These are phyloP conservation scores for Venustampulla echinocandica DNA, from an alignment of 495 filamentous ascomycete species.

Conservation along the genomic window DNA sequence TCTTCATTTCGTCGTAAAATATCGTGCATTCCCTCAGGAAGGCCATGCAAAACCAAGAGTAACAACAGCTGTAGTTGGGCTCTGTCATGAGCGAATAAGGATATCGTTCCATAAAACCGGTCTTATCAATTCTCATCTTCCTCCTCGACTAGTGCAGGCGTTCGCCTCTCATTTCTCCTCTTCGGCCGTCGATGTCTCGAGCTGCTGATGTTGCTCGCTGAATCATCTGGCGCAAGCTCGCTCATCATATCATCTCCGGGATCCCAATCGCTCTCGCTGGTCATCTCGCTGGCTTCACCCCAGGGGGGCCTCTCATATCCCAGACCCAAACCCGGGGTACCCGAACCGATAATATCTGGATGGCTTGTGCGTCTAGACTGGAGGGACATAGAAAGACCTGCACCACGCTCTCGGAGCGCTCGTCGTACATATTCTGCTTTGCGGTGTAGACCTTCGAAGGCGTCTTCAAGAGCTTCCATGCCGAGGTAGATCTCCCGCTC, in stretches of 20 bases:
- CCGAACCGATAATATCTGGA: constrained; percentile 12
- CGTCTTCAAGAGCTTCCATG: constrained; percentile 92
- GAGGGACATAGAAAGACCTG: constrained; percentile 67
- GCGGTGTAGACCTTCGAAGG: constrained; percentile 84
- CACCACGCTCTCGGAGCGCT: constrained; percentile 67
- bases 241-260: constrained; percentile 55
- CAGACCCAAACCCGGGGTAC: constrained; percentile 18
- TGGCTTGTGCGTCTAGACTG: constrained; percentile 53
- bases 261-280: constrained; percentile 53
- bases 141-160: constrained; percentile 79
- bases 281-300: constrained; percentile 25
- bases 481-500: constrained; percentile 87
- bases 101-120: too few species aligned
- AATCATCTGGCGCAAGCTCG: constrained; percentile 66
- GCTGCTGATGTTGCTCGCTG: constrained; percentile 80
- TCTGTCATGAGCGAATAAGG: too few species aligned
- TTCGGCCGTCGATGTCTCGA: constrained; percentile 62
- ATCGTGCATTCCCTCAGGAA: too few species aligned
- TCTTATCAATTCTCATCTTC: constrained; percentile 60
- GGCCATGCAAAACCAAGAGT: too few species aligned
- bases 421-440: constrained; percentile 76
- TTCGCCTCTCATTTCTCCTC: constrained; percentile 63
- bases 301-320: constrained; percentile 23
- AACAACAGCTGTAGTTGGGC: too few species aligned
- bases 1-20: too few species aligned